Percentiles rank a stretch among this genome's conserved stretches.
Conservation (phyloP, 2,329 filamentous ascomycete species). For the Colletotrichum sidae region DNA sequence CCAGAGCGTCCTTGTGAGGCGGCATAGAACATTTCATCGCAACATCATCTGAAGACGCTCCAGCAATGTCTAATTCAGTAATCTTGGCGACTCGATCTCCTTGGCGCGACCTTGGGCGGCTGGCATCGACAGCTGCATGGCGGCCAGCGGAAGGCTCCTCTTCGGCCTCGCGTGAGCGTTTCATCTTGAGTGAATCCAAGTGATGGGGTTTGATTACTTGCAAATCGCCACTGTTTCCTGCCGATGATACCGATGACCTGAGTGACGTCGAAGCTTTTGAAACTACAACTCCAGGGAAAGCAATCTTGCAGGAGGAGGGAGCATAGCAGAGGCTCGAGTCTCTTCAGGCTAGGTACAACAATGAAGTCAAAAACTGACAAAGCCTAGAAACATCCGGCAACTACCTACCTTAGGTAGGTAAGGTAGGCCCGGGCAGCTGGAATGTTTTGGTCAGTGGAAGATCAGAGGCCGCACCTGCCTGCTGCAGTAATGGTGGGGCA, state of each 20-base stretch:
- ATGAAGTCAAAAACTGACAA: too few species aligned
- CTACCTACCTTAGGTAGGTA: too few species aligned
- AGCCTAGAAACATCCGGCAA: slow-evolving; percentile 1
- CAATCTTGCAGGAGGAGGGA: not conserved
- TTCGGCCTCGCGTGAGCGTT: slow-evolving; percentile 72
- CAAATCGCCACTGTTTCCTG: slow-evolving; percentile 23
- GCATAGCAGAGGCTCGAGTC: slow-evolving; percentile 9
- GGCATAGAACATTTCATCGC: slow-evolving; percentile 84
- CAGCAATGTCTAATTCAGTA: slow-evolving; percentile 65
- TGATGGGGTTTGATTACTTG: slow-evolving; percentile 36
- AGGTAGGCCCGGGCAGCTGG: not conserved
- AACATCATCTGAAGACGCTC: slow-evolving; percentile 48
- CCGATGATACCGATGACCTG: not conserved
- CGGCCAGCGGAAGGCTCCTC: slow-evolving; percentile 53
- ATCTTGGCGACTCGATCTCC: slow-evolving; percentile 62
- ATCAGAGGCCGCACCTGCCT: slow-evolving; percentile 5
- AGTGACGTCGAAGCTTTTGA: not conserved
- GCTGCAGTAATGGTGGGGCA: slow-evolving; percentile 30
- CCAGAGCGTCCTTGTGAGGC: slow-evolving; percentile 77
- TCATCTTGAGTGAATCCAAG: slow-evolving; percentile 57
- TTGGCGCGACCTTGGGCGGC: slow-evolving; percentile 26
- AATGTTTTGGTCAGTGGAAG: slow-evolving; percentile 24
- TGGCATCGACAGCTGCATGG: slow-evolving; percentile 36
- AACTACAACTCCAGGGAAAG: not conserved
- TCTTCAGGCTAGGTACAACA: too few species aligned